Evolutionary conservation across 1,284 basidiomycete genomes (phyloP), one percentile per base, ranked within the genome.

Genomic region (Sporisorium exsertum): DNA sequence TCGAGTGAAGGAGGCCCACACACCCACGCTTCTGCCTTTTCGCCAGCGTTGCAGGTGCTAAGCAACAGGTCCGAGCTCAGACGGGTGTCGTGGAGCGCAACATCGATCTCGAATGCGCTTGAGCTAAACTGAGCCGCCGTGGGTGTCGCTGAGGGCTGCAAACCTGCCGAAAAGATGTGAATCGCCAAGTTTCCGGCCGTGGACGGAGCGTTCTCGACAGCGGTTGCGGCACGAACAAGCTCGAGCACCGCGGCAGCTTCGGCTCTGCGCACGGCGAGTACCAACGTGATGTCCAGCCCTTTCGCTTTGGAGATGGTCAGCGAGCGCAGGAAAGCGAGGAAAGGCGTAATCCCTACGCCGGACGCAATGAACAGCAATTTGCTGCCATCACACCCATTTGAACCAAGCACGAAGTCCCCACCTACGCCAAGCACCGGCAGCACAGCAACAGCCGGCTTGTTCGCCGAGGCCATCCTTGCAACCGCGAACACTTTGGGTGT

Each of bases 361-460:
- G 49, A 51, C 5, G 71, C 71, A 7, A 73, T 18, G 58, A 58
- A 73, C 13, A 73, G 15, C 35, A 72, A 51, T 35, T 46, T 71
- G 0, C 20, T 26, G 16, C 40, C 43, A 1, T n/a, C 24, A 12
- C 26, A 18, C 7, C 29, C 16, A 2, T 37, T 3, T 15, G 9
- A 15, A 5, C 52, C 45, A 7, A 73, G 40, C 0, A 59, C 47
- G 24, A 73, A 73, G 16, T 68, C 71, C 15, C 71, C 71, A 7
- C 65, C 71, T 0, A 73, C 22, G 10, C 71, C 71, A 0, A 73
- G 50, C 20, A 73, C 62, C 12, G 71, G 65, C 57, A 73, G 33
- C 43, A 46, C 55, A 18, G 43, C 55, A 18, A 13, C 32, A 55
- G 26, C 53, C 26, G 18, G 18, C 26, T 51, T 27, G 16, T 33